Base-by-base conservation (phyloP, 2,329 filamentous ascomycete species). In the Xylaria sp. region DNA sequence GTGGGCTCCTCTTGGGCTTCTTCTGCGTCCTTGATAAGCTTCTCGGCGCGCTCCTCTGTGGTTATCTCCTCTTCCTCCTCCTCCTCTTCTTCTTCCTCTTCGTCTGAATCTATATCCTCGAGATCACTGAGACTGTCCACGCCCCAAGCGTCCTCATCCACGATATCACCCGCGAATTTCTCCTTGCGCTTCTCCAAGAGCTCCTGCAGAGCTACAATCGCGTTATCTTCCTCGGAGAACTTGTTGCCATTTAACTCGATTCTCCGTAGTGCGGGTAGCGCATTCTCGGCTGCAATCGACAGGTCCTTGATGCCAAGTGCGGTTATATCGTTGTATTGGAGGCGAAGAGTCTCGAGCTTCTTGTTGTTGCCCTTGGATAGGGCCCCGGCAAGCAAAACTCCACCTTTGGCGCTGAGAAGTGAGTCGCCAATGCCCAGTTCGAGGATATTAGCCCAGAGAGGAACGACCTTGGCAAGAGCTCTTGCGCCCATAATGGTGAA, bases 171-270 rank as follows among this genome's bases (percentile, higher is more conserved):
- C 34, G 86, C 91, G 3, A 89, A 76, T 73, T 91, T 89, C 79
- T 95, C 92, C 83, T 94, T 94, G 72, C 94, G 90, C 76, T 89
- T 87, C 67, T 93, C 91, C 31, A 98, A 85, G 34, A 96, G 84
- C 61, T 90, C 88, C 73, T 90, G 88, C 55, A 98, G 84, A 25
- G 84, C 85, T 69, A 89, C 82, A 51, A 98, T 86, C 34, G 88
- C 88, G 56, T 88, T 85, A 75, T 98, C 94, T 2, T 97, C 94
- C 80, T 98, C 94, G 9, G 88, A 85, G 76, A 99, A 97, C 79
- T 94, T 96, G 84, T 99, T 99, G 60, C 96, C 96, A 80, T 99
- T 98, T 73, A 99, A 84, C 82, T 98, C 96, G 59, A 99, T 89
- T 76, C 94, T 91, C 82, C 91, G 92, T 73, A 99, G 84, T 13